Base-by-base conservation (phyloP, 1,284 basidiomycete genomes). In the Melampsora larici-populina region DNA sequence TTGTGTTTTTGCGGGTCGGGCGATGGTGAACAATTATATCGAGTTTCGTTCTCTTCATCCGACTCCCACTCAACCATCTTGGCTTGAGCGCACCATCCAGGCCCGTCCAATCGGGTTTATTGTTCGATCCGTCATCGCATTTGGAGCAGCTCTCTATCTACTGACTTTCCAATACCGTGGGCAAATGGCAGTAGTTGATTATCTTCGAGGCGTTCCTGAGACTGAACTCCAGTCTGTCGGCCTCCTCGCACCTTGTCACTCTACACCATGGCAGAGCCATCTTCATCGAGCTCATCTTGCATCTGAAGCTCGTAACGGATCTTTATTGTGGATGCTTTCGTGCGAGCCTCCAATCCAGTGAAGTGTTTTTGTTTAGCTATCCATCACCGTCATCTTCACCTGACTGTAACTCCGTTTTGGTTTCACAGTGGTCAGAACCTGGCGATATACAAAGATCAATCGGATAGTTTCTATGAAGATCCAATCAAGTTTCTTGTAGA, bases 221-320 rank as follows among this genome's bases (percentile, higher is more conserved):
- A 80, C 85, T 24, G 85, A 88, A n/a, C 82, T 89, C 26, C 85
- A 84, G 7, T 89, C 89, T 9, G 85, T 97, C 18, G 94, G 92
- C 0, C 90, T 93, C 79, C 85, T 98, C 24, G 96, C 94, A 92
- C 97, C 97, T 2, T 99, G 97, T 81, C 97, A 99, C 85, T 97
- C 94, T n/a, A 94, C 92, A 0, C 96, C 96, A 2, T 96, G 94
- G 87, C 91, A 94, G 82, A 90, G 93, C 5, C 91, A 94, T 84
- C 84, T 99, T 26, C 96, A 99, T 82, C 86, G 88, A 43, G 84
- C 86, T 17, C 86, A 89, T 55, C 86, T 90, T 8, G 81, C 81
- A 58, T 86, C 87, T 15, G 81, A 85, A 36, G 84, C 82, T 1
- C 36, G 36, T 36, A 74, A 74, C 49, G 71, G 71, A 2, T 49